Evolutionary conservation across 257 asterid genomes (phyloP).

Genomic region (Solanum piurae): DNA sequence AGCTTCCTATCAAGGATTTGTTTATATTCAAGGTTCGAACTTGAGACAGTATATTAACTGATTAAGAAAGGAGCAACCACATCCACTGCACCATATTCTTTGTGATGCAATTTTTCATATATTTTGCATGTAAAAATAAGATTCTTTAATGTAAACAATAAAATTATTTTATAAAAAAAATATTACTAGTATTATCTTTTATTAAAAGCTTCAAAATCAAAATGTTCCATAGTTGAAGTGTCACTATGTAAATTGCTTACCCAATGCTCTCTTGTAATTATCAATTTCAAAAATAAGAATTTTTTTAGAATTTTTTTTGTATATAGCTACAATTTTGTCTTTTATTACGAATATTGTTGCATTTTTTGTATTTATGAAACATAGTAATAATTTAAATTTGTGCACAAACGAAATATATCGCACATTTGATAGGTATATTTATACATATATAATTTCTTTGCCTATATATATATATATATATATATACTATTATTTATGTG

Average conservation of each 20-base stretch:
- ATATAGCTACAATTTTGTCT: too few relatives aligned
- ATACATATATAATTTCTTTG: too few relatives aligned
- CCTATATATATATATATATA: too few relatives aligned
- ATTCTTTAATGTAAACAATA: neutral
- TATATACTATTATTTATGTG: too few relatives aligned
- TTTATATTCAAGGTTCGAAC: fast-evolving
- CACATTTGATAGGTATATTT: too few relatives aligned
- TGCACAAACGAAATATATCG: neutral
- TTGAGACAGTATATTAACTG: fast-evolving
- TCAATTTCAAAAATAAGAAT: neutral
- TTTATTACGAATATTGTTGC: too few relatives aligned
- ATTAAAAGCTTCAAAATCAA: neutral
- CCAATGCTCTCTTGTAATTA: neutral
- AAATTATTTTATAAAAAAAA: too few relatives aligned
- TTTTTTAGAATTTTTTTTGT: neutral
- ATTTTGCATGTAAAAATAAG: neutral
- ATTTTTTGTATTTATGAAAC: neutral
- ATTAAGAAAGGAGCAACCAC: too few relatives aligned
- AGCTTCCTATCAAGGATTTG: too few relatives aligned
- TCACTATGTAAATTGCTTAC: neutral
- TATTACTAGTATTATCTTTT: too few relatives aligned
- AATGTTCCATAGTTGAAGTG: neutral
- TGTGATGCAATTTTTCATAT: neutral
- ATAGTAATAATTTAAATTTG: neutral
- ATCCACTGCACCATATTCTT: too few relatives aligned